A percentile compares a stretch with the other conserved stretches of the same genome.
These are phyloP conservation scores for Fusarium euwallaceae DNA, from an alignment of 2,329 filamentous ascomycete genomes.

Conservation along the genomic window DNA sequence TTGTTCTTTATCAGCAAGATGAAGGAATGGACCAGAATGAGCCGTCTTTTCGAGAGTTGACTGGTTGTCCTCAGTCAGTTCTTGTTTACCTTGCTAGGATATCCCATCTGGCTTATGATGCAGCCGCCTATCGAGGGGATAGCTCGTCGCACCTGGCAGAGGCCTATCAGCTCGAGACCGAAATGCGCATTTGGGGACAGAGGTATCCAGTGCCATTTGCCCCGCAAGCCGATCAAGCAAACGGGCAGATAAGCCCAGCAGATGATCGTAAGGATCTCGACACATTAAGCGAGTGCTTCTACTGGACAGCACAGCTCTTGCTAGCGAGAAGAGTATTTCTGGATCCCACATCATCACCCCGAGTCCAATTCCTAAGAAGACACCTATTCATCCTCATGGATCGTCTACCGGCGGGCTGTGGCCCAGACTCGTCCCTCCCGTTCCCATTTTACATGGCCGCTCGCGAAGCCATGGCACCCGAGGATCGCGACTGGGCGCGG, in stretches of 20 bases:
- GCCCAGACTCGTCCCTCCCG: neutral
- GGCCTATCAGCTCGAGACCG: neutral
- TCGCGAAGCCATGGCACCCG: neutral
- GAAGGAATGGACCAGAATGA: neutral
- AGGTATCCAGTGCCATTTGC: neutral
- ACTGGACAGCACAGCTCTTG: neutral
- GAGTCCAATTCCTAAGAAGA: neutral
- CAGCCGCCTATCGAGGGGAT: neutral
- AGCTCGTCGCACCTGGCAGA: neutral
- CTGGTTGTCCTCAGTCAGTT: neutral
- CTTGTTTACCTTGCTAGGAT: neutral
- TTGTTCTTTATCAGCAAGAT: neutral
- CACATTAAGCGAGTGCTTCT: neutral
- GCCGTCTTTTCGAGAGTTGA: neutral
- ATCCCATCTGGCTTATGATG: neutral
- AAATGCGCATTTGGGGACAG: neutral
- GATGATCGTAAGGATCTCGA: neutral
- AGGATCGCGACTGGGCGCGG: neutral
- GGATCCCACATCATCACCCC: neutral
- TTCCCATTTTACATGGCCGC: slow-evolving; percentile 2
- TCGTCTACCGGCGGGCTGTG: neutral
- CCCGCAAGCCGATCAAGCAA: neutral
- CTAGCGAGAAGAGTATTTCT: neutral
- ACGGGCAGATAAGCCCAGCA: neutral
- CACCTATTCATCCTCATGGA: neutral